These are phyloP conservation scores for Hawksworthiomyces lignivorus DNA, from an alignment of 2,329 filamentous ascomycete species.

Conservation along the genomic window DNA sequence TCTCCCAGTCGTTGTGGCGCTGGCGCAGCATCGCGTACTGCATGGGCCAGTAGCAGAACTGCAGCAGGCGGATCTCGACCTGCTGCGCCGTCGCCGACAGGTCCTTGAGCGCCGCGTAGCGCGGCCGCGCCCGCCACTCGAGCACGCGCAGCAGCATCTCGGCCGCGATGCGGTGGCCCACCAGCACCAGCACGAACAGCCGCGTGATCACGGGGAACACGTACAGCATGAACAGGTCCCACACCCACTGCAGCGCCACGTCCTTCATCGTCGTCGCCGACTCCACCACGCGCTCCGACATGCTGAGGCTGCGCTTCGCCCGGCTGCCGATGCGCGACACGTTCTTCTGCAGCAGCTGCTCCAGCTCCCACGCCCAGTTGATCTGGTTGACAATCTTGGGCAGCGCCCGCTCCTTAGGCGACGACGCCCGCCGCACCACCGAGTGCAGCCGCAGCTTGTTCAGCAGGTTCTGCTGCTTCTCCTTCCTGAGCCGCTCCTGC, in stretches of 20 bases:
- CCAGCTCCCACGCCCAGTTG: conserved; percentile 90
- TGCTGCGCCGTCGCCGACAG: conserved; percentile 95
- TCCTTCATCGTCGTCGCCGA: conserved; percentile 83
- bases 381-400: conserved; percentile 82
- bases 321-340: conserved; percentile 76
- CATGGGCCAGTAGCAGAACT: conserved; percentile 98
- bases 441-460: conserved; percentile 86
- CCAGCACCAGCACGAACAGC: conserved; percentile 68
- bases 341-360: conserved; percentile 80
- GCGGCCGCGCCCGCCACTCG: conserved; percentile 75
- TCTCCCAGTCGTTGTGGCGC: conserved; percentile 87
- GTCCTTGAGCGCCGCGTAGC: conserved; percentile 82
- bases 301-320: conserved; percentile 77
- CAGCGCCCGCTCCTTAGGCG: conserved; percentile 75
- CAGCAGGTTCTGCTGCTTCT: conserved; percentile 58
- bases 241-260: conserved; percentile 59
- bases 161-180: conserved; percentile 71
- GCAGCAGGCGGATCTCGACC: conserved; percentile 90
- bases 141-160: conserved; percentile 72
- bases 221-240: conserved; percentile 65
- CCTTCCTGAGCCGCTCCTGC: conserved; percentile 50
- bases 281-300: conserved; percentile 89
- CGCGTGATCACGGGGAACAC: conserved; percentile 68
- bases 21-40: conserved; percentile 89
- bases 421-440: conserved; percentile 66